These are phyloP conservation scores for Elsinoe australis DNA, from an alignment of 2,329 filamentous ascomycete genomes.

Conservation along the genomic window DNA sequence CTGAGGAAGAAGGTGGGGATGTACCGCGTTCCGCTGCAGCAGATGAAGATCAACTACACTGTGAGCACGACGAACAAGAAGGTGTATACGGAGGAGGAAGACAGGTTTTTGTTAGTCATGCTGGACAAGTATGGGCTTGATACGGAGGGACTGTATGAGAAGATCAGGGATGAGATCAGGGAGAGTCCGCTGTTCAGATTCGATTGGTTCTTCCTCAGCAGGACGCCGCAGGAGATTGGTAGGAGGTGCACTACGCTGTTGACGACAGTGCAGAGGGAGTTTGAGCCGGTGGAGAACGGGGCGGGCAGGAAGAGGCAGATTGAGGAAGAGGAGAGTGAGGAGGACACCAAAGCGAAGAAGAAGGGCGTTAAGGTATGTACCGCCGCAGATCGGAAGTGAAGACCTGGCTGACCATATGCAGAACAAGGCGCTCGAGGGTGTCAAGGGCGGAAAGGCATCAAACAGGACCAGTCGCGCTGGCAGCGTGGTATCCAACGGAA, in stretches of 20 bases:
- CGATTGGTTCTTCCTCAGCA: constrained; percentile 97
- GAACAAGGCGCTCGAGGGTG: constrained; percentile 88
- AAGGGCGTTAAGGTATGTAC: constrained; percentile 76
- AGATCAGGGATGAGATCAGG: constrained; percentile 93
- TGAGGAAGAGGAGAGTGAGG: constrained; percentile 75
- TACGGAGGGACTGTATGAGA: constrained; percentile 80
- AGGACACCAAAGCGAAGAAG: constrained; percentile 87
- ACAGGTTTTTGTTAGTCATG: constrained; percentile 88
- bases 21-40: constrained; percentile 94
- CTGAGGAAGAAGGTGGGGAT: constrained; percentile 90
- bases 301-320: constrained; percentile 69
- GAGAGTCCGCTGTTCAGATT: constrained; percentile 93
- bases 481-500: constrained; percentile 72
- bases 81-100: constrained; percentile 97
- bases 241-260: constrained; percentile 89
- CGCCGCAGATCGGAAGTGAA: too few species aligned
- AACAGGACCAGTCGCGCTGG: constrained; percentile 74
- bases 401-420: constrained; percentile 34
- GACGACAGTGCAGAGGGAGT: constrained; percentile 90
- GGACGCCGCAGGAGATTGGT: constrained; percentile 86
- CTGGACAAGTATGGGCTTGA: constrained; percentile 89
- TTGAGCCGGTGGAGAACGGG: constrained; percentile 60
- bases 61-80: constrained; percentile 99
- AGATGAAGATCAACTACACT: constrained; percentile 97
- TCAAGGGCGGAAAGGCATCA: constrained; percentile 63